phyloP scores from a whole-genome alignment of 208 protist genomes.

The Trypanosoma mega region DNA sequence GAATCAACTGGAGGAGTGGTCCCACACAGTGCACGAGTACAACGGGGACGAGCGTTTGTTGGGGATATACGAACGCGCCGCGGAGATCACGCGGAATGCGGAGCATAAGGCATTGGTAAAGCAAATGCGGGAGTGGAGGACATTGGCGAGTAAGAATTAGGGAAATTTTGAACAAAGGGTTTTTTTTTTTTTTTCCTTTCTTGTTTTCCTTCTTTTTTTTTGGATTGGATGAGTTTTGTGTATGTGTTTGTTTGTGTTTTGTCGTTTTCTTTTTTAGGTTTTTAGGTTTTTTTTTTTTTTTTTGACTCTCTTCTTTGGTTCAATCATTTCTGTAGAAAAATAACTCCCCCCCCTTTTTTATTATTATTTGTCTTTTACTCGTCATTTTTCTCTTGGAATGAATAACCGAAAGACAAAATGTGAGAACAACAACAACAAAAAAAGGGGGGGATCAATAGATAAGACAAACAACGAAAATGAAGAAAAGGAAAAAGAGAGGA shows the following conservation, averaged over 20 bases:
- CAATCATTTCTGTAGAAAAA: no score
- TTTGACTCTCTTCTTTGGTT: no score
- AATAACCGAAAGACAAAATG: no score
- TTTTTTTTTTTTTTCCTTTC: constrained; percentile 13
- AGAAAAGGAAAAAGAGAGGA: no score
- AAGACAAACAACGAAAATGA: no score
- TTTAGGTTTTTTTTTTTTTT: background rate
- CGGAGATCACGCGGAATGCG: constrained; percentile 73
- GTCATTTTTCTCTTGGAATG: no score
- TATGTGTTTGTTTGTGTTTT: background rate
- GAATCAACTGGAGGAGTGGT: constrained; percentile 77
- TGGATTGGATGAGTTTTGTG: background rate
- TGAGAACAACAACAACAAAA: no score
- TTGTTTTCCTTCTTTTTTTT: constrained; percentile 4
- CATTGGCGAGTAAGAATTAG: constrained; percentile 65
- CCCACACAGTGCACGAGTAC: constrained; percentile 82
- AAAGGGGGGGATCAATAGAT: no score
- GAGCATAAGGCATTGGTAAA: constrained; percentile 72
- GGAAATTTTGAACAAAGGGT: background rate
- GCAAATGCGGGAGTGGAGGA: constrained; percentile 75
- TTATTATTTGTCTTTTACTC: no score
- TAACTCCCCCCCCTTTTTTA: no score
- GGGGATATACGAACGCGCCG: constrained; percentile 82
- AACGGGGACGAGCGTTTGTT: constrained; percentile 85
- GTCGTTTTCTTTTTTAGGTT: background rate